These are phyloP conservation scores for Fusarium sp. DNA, from an alignment of 2,329 filamentous ascomycete genomes.

Conservation along the genomic window DNA sequence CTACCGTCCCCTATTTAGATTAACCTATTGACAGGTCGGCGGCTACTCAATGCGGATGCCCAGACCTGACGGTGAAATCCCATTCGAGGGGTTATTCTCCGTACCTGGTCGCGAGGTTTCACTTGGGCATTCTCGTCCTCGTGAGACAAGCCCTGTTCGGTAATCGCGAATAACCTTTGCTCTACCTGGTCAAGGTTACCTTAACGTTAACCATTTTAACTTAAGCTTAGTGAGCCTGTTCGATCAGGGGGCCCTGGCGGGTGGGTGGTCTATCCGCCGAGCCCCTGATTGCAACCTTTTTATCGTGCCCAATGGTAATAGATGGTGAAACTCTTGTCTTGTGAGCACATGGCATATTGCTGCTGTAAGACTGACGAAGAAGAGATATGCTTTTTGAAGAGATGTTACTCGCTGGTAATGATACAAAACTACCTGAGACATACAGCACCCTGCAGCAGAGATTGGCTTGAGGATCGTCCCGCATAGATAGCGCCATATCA, in stretches of 20 bases:
- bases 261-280: conserved; percentile 4
- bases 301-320: background rate
- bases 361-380: background rate
- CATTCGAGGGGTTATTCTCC: conserved; percentile 29
- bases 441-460: background rate
- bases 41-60: conserved; percentile 2
- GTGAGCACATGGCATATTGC: background rate
- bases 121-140: background rate
- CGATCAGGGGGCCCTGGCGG: background rate
- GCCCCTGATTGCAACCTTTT: background rate
- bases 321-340: background rate
- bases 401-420: background rate
- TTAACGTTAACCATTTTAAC: conserved; percentile 2
- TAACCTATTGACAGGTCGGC: background rate
- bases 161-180: conserved; percentile 15
- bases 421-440: conserved; percentile 11
- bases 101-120: conserved; percentile 9
- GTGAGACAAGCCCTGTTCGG: conserved; percentile 29
- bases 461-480: conserved; percentile 14
- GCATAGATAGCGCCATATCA: conserved; percentile 1
- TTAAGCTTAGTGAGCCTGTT: conserved; percentile 11
- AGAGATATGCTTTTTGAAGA: background rate
- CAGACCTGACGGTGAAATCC: background rate
- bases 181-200: conserved; percentile 11
- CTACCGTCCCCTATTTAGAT: conserved; percentile 3